Percentiles rank a stretch among this genome's conserved stretches.
Conservation (phyloP, 257 asterid genomes). For the Capsicum chinense region DNA sequence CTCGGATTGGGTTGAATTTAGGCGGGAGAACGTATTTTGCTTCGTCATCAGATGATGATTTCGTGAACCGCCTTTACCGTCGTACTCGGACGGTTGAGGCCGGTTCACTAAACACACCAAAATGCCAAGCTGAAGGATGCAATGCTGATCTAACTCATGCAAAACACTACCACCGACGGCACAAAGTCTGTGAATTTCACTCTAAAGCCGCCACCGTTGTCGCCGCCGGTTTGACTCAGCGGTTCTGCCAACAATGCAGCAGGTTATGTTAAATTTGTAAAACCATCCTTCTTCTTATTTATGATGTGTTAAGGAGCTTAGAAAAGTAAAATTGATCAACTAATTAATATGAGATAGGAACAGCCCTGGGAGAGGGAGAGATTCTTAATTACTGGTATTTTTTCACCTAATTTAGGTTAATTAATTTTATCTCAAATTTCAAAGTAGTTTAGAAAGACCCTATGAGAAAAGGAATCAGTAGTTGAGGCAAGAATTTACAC, state of each 20-base stretch:
- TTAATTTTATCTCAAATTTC: background rate
- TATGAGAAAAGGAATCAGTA: background rate
- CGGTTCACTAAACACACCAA: conserved; percentile 69
- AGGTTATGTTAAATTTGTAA: conserved; percentile 53
- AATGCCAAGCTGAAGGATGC: conserved; percentile 97
- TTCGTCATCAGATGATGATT: conserved; percentile 78
- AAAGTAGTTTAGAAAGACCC: background rate
- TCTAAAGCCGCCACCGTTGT: conserved; percentile 90
- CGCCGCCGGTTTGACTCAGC: conserved; percentile 93
- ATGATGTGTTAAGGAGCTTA: too few relatives aligned
- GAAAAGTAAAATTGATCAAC: too few relatives aligned
- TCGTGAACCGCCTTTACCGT: conserved; percentile 95
- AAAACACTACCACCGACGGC: conserved; percentile 98
- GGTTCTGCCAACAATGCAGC: conserved; percentile 99
- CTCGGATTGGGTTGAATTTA: conserved; percentile 74
- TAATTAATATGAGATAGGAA: too few relatives aligned
- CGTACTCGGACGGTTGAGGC: conserved; percentile 78
- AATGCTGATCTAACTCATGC: conserved; percentile 87
- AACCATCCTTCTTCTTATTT: too few relatives aligned
- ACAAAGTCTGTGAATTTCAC: conserved; percentile 98
- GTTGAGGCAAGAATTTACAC: background rate
- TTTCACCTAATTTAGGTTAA: background rate
- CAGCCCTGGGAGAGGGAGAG: too few relatives aligned
- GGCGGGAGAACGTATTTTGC: conserved; percentile 93
- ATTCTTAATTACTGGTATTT: background rate